Evolutionary conservation across 768 basidiomycete species (phyloP).

Genomic region (Rhizopogon vulgaris): DNA sequence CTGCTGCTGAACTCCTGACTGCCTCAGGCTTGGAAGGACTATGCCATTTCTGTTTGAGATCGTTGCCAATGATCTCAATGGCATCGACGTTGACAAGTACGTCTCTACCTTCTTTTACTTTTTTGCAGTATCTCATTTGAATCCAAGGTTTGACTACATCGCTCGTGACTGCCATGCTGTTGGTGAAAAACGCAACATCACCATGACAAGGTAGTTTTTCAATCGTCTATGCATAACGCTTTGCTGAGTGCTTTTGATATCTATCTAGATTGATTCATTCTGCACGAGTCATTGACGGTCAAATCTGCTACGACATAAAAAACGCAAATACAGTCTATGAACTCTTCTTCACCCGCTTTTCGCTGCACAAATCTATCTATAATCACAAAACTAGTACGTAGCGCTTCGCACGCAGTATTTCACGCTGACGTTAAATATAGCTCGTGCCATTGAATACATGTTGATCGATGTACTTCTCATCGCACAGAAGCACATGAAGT

Average conservation of each 20-base stretch:
- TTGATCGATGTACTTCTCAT: conserved; percentile 69
- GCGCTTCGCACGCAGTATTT: no score
- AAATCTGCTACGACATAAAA: conserved; percentile 81
- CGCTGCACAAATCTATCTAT: conserved; percentile 79
- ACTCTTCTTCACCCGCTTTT: conserved; percentile 68
- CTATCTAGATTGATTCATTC: conserved; percentile 58
- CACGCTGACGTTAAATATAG: conserved; percentile 26
- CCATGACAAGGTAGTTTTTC: conserved; percentile 34
- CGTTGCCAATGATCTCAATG: conserved; percentile 76
- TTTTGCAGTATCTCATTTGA: not conserved
- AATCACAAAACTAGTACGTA: conserved; percentile 67
- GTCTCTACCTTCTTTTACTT: not conserved
- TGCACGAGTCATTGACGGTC: conserved; percentile 64
- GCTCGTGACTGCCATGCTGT: conserved; percentile 67
- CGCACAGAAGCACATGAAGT: conserved; percentile 59
- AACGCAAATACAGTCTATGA: conserved; percentile 73
- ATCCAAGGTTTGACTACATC: conserved; percentile 73
- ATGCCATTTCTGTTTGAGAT: conserved; percentile 81
- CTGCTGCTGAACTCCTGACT: not conserved
- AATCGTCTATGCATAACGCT: not conserved
- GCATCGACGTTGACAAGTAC: conserved; percentile 84
- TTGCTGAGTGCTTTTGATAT: not conserved
- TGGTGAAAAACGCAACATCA: conserved; percentile 53
- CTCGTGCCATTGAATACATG: conserved; percentile 80
- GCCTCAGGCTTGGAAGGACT: conserved; percentile 31